Conservation (phyloP, 2,329 filamentous ascomycete genomes). For the Phialocephala sp. region DNA sequence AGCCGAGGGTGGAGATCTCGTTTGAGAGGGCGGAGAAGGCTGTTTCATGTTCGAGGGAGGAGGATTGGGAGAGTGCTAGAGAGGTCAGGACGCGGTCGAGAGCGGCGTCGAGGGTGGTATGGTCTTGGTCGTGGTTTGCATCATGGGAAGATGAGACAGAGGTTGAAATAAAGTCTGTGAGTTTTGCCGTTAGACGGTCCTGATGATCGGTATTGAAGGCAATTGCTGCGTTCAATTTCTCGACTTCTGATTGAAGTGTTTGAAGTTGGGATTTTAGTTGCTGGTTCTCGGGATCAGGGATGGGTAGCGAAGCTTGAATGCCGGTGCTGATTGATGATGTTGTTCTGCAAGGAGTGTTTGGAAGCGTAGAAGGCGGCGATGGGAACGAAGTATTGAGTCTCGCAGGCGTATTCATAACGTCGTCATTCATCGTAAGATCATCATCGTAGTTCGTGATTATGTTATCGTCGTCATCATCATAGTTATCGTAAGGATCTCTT, state of each 20-base stretch:
- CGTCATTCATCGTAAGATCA: slow-evolving; percentile 35
- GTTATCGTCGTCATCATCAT: slow-evolving; percentile 44
- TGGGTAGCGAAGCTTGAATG: slow-evolving; percentile 31
- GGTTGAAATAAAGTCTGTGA: slow-evolving; percentile 36
- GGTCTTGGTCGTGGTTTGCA: slow-evolving; percentile 33
- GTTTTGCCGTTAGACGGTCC: slow-evolving; percentile 37
- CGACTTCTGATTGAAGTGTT: slow-evolving; percentile 35
- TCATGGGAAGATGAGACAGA: background rate
- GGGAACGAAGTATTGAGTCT: slow-evolving; percentile 40
- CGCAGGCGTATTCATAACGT: slow-evolving; percentile 38
- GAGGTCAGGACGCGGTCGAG: slow-evolving; percentile 42
- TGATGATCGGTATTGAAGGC: slow-evolving; percentile 39
- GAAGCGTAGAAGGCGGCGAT: slow-evolving; percentile 41
- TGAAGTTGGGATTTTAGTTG: slow-evolving; percentile 36
- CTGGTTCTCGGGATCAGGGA: slow-evolving; percentile 36
- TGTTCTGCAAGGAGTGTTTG: slow-evolving; percentile 39
- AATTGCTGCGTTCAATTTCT: slow-evolving; percentile 35
- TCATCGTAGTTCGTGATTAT: slow-evolving; percentile 46
- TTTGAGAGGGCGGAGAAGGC: slow-evolving; percentile 54
- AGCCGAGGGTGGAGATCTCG: slow-evolving; percentile 57
- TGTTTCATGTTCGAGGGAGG: slow-evolving; percentile 46
- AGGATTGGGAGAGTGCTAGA: slow-evolving; percentile 41
- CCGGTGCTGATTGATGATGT: slow-evolving; percentile 28
- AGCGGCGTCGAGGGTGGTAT: slow-evolving; percentile 38
- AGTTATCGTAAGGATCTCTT: slow-evolving; percentile 48